Evolutionary conservation across 768 basidiomycete genomes (phyloP).

Genomic region (Agaricus subrufescens): DNA sequence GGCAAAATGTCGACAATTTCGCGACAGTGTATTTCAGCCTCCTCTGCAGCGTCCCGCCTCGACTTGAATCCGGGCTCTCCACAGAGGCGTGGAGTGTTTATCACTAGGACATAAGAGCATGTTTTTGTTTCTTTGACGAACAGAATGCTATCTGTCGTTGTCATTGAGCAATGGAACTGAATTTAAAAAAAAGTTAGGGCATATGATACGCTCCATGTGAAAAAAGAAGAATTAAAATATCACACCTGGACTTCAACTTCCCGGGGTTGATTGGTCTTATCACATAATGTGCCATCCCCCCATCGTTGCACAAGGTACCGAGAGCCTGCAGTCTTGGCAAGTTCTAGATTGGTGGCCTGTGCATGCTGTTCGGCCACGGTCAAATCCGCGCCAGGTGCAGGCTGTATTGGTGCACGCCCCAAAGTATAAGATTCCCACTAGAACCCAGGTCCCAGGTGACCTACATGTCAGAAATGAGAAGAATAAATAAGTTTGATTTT

Average conservation of each 20-base stretch:
- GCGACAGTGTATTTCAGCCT: constrained; percentile 73
- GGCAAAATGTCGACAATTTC: constrained; percentile 52
- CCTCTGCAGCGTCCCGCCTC: constrained; percentile 57
- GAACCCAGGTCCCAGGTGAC: constrained; percentile 11
- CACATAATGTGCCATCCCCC: constrained; percentile 89
- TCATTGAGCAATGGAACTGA: constrained; percentile 95
- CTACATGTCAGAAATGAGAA: constrained; percentile 13
- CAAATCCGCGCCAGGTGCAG: constrained; percentile 59
- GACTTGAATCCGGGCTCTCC: constrained; percentile 90
- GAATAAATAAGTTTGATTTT: constrained; percentile 22
- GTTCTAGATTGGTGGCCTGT: constrained; percentile 67
- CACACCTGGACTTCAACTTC: constrained; percentile 94
- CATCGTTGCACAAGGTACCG: constrained; percentile 91
- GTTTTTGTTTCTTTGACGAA: constrained; percentile 92
- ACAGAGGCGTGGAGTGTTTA: constrained; percentile 93
- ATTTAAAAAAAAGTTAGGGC: constrained; percentile 15
- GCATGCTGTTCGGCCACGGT: constrained; percentile 61
- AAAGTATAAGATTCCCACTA: constrained; percentile 79
- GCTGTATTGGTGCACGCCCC: constrained; percentile 59
- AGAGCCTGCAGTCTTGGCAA: constrained; percentile 72
- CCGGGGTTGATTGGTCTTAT: constrained; percentile 82
- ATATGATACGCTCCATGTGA: constrained; percentile 14
- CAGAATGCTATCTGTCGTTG: constrained; percentile 84
- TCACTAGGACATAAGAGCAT: constrained; percentile 90
- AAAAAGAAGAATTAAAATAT: constrained; percentile 13